phyloP scores from a whole-genome alignment of 225 moss, liverwort and hornwort genomes.

The Physcomitrellopsis africana region DNA sequence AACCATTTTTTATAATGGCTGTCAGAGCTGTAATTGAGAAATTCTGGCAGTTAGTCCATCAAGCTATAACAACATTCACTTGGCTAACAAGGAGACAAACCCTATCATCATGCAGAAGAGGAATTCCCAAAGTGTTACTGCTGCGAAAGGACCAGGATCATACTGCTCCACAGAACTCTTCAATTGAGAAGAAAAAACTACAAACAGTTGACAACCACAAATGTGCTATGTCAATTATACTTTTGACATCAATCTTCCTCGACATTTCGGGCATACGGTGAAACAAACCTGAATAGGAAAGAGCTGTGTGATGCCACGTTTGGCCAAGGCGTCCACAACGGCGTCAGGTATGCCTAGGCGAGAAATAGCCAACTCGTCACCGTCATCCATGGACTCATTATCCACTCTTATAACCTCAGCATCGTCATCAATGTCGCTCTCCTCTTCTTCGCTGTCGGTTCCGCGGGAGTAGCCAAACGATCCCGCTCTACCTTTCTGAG shows the following conservation, averaged over 20 bases:
- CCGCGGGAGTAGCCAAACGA: conserved; percentile 50
- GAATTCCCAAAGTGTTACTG: neutral
- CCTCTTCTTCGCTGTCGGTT: conserved; percentile 53
- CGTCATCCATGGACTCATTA: conserved; percentile 59
- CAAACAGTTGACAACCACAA: too few relatives aligned
- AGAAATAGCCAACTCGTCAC: conserved; percentile 76
- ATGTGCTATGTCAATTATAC: too few relatives aligned
- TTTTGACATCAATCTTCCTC: neutral
- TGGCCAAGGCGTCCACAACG: conserved; percentile 61
- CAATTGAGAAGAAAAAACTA: too few relatives aligned
- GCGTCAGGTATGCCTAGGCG: conserved; percentile 63
- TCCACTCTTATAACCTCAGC: conserved; percentile 61
- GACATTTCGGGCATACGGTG: neutral
- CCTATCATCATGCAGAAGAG: neutral
- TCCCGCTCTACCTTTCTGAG: conserved; percentile 28
- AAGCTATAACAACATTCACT: neutral
- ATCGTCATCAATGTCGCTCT: conserved; percentile 50
- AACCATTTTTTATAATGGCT: too few relatives aligned
- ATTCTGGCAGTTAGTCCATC: too few relatives aligned
- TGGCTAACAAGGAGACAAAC: neutral
- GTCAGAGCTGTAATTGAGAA: too few relatives aligned
- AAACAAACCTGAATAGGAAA: conserved; percentile 80
- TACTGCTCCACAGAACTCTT: too few relatives aligned
- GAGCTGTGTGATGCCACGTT: conserved; percentile 64
- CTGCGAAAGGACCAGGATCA: too few relatives aligned